A percentile compares a stretch with the other conserved stretches of the same genome.
phyloP scores from a whole-genome alignment of 805 yeast species.

The Ogataea trehalophila region DNA sequence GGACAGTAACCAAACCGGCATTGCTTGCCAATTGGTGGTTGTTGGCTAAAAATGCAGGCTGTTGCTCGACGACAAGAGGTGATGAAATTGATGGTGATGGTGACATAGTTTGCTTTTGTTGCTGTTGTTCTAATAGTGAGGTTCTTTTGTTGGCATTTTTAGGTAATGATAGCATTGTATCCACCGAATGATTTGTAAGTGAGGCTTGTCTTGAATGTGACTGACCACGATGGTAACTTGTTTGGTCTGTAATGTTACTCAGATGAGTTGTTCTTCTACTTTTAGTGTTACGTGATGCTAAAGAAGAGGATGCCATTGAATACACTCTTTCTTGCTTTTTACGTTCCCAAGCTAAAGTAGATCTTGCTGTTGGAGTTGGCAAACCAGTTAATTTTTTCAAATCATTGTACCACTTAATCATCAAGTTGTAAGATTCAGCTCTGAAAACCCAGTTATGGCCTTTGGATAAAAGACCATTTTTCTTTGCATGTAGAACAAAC shows the following conservation, averaged over 20 bases:
- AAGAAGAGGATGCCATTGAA: conserved; percentile 26
- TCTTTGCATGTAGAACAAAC: conserved; percentile 74
- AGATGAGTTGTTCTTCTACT: conserved; percentile 14
- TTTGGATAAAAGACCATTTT: conserved; percentile 67
- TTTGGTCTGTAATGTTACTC: conserved; percentile 13
- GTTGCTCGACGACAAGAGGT: background rate
- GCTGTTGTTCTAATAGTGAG: background rate
- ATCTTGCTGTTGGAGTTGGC: conserved; percentile 55
- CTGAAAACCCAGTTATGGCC: conserved; percentile 95
- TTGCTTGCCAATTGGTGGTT: background rate
- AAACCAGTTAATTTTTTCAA: conserved; percentile 62
- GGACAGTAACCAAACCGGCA: background rate
- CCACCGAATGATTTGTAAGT: conserved; percentile 18
- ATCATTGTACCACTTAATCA: conserved; percentile 84
- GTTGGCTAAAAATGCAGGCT: background rate
- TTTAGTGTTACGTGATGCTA: conserved; percentile 20
- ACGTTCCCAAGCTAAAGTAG: conserved; percentile 38
- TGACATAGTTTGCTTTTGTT: background rate
- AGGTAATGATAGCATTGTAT: conserved; percentile 21
- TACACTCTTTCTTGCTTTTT: conserved; percentile 20
- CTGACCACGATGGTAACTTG: conserved; percentile 11
- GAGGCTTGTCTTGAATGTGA: conserved; percentile 11
- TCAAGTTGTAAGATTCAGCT: conserved; percentile 72
- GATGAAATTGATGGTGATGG: background rate
- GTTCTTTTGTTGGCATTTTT: conserved; percentile 5